Evolutionary conservation across 768 basidiomycete genomes (phyloP).

Genomic region (Naganishia onofrii): DNA sequence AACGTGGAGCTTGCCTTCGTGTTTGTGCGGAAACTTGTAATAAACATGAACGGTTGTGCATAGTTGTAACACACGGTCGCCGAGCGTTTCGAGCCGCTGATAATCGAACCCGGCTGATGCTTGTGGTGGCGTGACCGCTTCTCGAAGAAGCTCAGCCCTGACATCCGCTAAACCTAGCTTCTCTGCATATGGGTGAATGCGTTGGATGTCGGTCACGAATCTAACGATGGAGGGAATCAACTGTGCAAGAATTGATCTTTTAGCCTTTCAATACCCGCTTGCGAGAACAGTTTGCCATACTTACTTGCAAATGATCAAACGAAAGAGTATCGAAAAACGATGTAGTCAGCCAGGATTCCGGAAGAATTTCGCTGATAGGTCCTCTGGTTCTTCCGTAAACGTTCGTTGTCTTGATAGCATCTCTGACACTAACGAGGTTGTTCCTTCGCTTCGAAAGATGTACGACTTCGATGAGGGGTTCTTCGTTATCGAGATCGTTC

Average conservation of each 20-base stretch:
- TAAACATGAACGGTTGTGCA: slow-evolving; percentile 72
- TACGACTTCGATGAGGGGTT: slow-evolving; percentile 23
- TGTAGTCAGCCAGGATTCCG: slow-evolving; percentile 10
- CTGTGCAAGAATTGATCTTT: slow-evolving; percentile 54
- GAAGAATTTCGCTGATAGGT: slow-evolving; percentile 17
- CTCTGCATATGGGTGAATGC: slow-evolving; percentile 58
- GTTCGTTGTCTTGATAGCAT: slow-evolving; percentile 17
- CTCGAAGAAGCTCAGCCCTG: slow-evolving; percentile 60
- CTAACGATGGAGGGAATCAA: slow-evolving; percentile 67
- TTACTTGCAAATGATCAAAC: slow-evolving; percentile 18
- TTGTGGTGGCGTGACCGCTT: slow-evolving; percentile 73
- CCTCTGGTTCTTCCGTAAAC: slow-evolving; percentile 26
- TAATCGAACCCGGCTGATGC: slow-evolving; percentile 68
- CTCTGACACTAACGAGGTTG: slow-evolving; percentile 23
- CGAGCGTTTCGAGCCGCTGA: slow-evolving; percentile 80
- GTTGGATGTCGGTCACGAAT: slow-evolving; percentile 66
- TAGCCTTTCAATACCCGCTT: neutral
- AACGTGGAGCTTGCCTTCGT: slow-evolving; percentile 76
- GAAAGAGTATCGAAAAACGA: slow-evolving; percentile 2
- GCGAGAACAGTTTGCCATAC: neutral
- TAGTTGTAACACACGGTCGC: slow-evolving; percentile 77
- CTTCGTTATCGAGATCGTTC: slow-evolving; percentile 1
- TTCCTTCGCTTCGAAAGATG: slow-evolving; percentile 19
- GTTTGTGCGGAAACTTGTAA: slow-evolving; percentile 70
- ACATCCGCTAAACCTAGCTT: slow-evolving; percentile 66